Evolutionary conservation across 371 early-diverging fungal species (phyloP).

Genomic region (Mortierella sp.): DNA sequence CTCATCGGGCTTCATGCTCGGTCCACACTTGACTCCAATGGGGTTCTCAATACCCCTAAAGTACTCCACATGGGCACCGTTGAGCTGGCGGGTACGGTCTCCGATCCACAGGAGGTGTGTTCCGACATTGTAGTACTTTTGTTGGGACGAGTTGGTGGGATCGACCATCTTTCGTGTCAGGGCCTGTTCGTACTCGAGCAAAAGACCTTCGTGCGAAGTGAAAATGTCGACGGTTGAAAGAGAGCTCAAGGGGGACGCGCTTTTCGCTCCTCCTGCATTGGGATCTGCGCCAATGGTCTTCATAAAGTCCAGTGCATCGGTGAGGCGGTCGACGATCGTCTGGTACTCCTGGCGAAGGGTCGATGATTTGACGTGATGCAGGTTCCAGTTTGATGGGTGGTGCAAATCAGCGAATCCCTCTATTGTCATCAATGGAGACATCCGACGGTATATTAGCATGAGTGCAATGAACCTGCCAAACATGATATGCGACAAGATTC

Average conservation of each 20-base stretch:
- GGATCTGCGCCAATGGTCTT: constrained; percentile 87
- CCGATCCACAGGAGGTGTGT: constrained; percentile 98
- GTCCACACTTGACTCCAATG: constrained; percentile 97
- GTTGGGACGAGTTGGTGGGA: constrained; percentile 62
- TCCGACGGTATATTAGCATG: not conserved
- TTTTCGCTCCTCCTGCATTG: constrained; percentile 29
- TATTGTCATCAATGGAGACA: constrained; percentile 11
- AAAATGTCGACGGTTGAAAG: constrained; percentile 89
- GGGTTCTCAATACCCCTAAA: constrained; percentile 96
- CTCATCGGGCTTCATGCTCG: constrained; percentile 89
- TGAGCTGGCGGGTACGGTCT: constrained; percentile 95
- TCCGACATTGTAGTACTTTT: constrained; percentile 78
- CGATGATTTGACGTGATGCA: constrained; percentile 89
- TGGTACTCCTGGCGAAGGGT: constrained; percentile 91
- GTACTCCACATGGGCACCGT: constrained; percentile 97
- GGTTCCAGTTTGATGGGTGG: constrained; percentile 90
- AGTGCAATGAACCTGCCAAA: not conserved
- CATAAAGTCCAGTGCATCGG: constrained; percentile 95
- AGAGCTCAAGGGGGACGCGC: constrained; percentile 45
- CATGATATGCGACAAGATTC: not conserved
- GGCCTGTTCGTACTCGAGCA: constrained; percentile 92
- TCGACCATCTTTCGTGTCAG: constrained; percentile 79
- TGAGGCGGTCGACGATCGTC: constrained; percentile 85
- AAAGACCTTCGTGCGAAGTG: constrained; percentile 94
- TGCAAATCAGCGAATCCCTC: constrained; percentile 82